Evolutionary conservation across 2,329 filamentous ascomycete genomes (phyloP).

Genomic region (Eutypella sp.): DNA sequence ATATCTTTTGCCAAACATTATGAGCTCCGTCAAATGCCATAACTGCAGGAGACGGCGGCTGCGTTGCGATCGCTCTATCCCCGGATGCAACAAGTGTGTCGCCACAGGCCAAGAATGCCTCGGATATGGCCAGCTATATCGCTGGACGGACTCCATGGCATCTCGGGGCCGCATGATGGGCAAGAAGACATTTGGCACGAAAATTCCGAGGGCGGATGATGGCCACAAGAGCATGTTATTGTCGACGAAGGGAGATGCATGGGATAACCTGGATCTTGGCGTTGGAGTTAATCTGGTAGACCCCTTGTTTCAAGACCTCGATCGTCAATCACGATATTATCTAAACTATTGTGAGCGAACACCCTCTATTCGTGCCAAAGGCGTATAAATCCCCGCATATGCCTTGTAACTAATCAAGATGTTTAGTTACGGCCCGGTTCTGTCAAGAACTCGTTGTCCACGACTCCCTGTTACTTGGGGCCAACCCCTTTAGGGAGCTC

Average conservation of each 20-base stretch:
- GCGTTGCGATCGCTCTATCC: slow-evolving; percentile 57
- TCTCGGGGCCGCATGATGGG: slow-evolving; percentile 40
- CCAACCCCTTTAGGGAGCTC: slow-evolving; percentile 45
- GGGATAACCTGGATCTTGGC: background rate
- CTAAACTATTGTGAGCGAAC: slow-evolving; percentile 45
- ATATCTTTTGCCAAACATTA: background rate
- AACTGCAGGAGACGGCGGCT: slow-evolving; percentile 57
- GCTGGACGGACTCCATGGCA: slow-evolving; percentile 53
- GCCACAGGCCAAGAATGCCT: slow-evolving; percentile 53
- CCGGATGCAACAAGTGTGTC: slow-evolving; percentile 55
- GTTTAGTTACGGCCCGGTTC: slow-evolving; percentile 28
- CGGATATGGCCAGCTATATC: slow-evolving; percentile 56
- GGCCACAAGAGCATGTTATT: background rate
- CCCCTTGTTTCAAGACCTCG: slow-evolving; percentile 51
- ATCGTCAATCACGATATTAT: slow-evolving; percentile 40
- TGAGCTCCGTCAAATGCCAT: slow-evolving; percentile 39
- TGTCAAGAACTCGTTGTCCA: slow-evolving; percentile 51
- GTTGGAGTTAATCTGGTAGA: slow-evolving; percentile 38
- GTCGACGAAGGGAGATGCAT: too few relatives aligned
- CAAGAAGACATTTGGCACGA: slow-evolving; percentile 6
- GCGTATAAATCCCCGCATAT: background rate
- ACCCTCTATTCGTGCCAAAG: background rate
- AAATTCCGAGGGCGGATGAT: slow-evolving; percentile 2
- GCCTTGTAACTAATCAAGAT: slow-evolving; percentile 3
- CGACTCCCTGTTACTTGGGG: slow-evolving; percentile 33